Conservation (phyloP, 345 rosid species). For the Geranium brycei region DNA sequence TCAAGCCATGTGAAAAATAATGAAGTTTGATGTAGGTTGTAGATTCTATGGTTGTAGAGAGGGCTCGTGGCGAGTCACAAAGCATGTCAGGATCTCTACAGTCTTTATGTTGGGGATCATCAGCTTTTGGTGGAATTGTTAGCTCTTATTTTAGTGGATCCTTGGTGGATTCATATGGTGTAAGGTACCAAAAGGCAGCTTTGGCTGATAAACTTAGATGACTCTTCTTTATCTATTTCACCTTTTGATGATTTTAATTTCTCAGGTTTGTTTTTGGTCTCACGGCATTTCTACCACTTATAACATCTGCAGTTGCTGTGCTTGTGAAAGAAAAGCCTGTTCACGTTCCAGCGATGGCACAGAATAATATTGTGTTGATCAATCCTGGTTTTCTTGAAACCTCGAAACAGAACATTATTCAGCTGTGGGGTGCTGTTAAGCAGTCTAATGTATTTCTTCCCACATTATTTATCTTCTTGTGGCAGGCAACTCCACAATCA, state of each 20-base stretch:
- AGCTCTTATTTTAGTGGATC: constrained; percentile 96
- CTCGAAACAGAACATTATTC: constrained; percentile 49
- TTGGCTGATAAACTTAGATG: not conserved
- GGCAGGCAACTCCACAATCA: constrained; percentile 99
- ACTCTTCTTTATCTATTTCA: not conserved
- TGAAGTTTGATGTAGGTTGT: constrained; percentile 52
- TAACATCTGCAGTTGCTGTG: constrained; percentile 88
- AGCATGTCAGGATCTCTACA: constrained; percentile 83
- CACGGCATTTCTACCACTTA: constrained; percentile 69
- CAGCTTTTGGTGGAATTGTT: constrained; percentile 95
- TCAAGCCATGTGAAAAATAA: constrained; percentile 7
- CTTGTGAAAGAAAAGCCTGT: constrained; percentile 76
- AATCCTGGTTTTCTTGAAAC: constrained; percentile 46
- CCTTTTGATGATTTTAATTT: constrained; percentile 17
- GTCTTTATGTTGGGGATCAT: constrained; percentile 95
- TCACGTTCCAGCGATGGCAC: constrained; percentile 29
- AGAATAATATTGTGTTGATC: constrained; percentile 20
- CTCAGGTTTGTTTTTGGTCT: constrained; percentile 93
- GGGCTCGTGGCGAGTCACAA: constrained; percentile 97
- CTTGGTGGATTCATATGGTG: constrained; percentile 78
- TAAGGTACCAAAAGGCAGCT: constrained; percentile 33
- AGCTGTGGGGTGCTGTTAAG: constrained; percentile 64
- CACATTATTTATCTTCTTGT: constrained; percentile 72
- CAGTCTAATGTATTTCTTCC: constrained; percentile 78
- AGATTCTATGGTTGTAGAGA: constrained; percentile 97